These are phyloP conservation scores for Durusdinium trenchii DNA, from an alignment of 73 alveolate species.

Conservation along the genomic window DNA sequence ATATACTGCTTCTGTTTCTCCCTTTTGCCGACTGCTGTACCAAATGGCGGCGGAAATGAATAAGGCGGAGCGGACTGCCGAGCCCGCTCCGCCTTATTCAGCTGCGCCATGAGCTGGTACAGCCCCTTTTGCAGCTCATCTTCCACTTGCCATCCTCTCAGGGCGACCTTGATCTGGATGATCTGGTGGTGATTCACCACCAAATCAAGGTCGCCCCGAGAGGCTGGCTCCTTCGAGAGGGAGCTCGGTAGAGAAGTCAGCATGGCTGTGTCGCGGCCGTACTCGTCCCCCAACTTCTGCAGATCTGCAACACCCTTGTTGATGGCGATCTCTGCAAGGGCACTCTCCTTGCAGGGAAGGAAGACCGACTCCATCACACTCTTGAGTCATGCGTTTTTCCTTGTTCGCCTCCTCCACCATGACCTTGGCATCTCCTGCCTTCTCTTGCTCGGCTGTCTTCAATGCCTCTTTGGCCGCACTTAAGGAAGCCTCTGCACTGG, in stretches of 20 bases:
- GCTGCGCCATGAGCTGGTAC: neutral
- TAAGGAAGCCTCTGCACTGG: neutral
- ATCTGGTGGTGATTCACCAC: too few relatives aligned
- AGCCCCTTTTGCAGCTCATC: slow-evolving; percentile 52
- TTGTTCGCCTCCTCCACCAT: slow-evolving; percentile 8
- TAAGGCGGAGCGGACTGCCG: slow-evolving; percentile 49
- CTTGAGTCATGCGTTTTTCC: slow-evolving; percentile 25
- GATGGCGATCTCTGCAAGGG: slow-evolving; percentile 8
- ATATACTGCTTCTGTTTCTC: too few relatives aligned
- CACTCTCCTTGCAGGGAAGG: slow-evolving; percentile 81
- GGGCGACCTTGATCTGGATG: too few relatives aligned
- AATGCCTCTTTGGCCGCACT: slow-evolving; percentile 8
- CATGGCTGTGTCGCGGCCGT: slow-evolving; percentile 55
- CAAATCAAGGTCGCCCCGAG: slow-evolving; percentile 59
- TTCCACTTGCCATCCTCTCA: slow-evolving; percentile 50
- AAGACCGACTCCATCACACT: slow-evolving; percentile 19
- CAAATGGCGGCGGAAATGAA: neutral
- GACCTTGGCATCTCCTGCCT: slow-evolving; percentile 26
- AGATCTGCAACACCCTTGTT: slow-evolving; percentile 48
- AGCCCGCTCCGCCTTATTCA: slow-evolving; percentile 21
- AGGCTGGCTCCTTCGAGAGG: slow-evolving; percentile 45
- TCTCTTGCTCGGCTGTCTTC: slow-evolving; percentile 73
- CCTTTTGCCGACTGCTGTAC: too few relatives aligned
- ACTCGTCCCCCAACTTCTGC: slow-evolving; percentile 31
- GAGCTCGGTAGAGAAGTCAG: slow-evolving; percentile 54